These are phyloP conservation scores for Kwoniella shandongensis DNA, from an alignment of 768 basidiomycete species.

Conservation along the genomic window DNA sequence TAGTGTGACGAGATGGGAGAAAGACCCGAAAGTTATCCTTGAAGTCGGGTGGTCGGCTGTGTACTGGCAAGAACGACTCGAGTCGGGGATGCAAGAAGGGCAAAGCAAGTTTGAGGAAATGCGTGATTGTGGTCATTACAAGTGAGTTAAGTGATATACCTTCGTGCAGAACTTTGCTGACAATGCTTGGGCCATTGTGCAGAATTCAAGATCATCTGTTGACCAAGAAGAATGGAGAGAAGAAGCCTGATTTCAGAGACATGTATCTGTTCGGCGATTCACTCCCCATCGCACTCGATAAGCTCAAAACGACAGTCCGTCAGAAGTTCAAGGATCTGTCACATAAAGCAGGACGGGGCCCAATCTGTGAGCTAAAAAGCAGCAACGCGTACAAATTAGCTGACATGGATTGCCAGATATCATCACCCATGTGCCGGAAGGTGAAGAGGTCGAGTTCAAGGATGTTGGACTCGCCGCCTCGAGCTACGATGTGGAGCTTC, in stretches of 20 bases:
- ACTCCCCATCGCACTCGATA: conserved; percentile 22
- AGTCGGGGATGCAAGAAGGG: conserved; percentile 6
- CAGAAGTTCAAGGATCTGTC: conserved; percentile 33
- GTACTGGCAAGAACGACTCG: conserved; percentile 39
- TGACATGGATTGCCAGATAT: conserved; percentile 32
- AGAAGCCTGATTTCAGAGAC: conserved; percentile 28
- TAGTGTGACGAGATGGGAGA: conserved; percentile 42
- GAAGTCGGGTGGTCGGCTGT: conserved; percentile 48
- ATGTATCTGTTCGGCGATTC: conserved; percentile 39
- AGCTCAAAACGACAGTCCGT: conserved; percentile 26
- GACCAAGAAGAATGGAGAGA: conserved; percentile 28
- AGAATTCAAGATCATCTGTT: conserved; percentile 46
- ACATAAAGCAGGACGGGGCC: conserved; percentile 32
- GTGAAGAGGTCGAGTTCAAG: conserved; percentile 18
- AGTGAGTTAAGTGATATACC: conserved; percentile 31
- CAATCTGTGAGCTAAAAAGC: conserved; percentile 36
- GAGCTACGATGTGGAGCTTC: conserved; percentile 21
- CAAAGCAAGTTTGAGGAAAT: conserved; percentile 30
- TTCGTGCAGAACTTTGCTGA: neutral
- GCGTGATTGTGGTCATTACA: conserved; percentile 41
- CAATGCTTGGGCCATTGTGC: neutral
- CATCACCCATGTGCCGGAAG: conserved; percentile 37
- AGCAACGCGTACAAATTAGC: neutral
- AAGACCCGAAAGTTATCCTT: conserved; percentile 33
- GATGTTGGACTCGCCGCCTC: conserved; percentile 33